Conservation (phyloP, 192 early-diverging fungal species). For the Lunasporangiospora selenospora region DNA sequence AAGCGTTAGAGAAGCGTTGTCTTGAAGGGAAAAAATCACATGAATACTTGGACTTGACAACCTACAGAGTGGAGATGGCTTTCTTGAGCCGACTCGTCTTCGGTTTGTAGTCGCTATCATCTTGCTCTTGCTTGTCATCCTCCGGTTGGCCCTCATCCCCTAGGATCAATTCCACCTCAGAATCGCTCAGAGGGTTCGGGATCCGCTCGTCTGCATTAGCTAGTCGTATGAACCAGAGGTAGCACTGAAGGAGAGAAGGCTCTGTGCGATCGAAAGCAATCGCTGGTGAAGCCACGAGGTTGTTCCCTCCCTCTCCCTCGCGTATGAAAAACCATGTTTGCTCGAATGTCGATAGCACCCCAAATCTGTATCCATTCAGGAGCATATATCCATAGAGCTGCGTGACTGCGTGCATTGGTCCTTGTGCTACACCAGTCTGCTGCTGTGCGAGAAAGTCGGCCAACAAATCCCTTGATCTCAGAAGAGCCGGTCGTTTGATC, state of each 20-base stretch:
- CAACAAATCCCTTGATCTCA: neutral
- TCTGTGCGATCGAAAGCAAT: neutral
- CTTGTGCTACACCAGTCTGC: neutral
- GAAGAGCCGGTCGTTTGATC: conserved; percentile 7
- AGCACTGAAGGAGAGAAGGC: conserved; percentile 32
- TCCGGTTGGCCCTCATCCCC: neutral
- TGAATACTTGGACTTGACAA: neutral
- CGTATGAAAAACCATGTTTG: conserved; percentile 41
- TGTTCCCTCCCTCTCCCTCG: neutral
- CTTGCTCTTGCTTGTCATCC: neutral
- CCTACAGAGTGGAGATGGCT: neutral
- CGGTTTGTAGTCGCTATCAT: neutral
- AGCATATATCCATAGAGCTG: conserved; percentile 38
- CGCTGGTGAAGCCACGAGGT: conserved; percentile 4
- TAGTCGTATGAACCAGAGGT: conserved; percentile 22
- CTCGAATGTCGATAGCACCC: conserved; percentile 22
- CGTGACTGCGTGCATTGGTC: neutral
- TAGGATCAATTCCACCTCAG: neutral
- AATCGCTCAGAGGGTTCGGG: neutral
- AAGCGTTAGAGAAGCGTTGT: neutral
- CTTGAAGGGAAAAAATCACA: conserved; percentile 4
- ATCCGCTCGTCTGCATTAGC: conserved; percentile 10
- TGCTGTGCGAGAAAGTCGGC: neutral
- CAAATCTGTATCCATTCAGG: conserved; percentile 18
- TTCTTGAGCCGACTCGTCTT: conserved; percentile 8